Evolutionary conservation across 257 asterid species (phyloP).

Genomic region (Rauvolfia tetraphylla): DNA sequence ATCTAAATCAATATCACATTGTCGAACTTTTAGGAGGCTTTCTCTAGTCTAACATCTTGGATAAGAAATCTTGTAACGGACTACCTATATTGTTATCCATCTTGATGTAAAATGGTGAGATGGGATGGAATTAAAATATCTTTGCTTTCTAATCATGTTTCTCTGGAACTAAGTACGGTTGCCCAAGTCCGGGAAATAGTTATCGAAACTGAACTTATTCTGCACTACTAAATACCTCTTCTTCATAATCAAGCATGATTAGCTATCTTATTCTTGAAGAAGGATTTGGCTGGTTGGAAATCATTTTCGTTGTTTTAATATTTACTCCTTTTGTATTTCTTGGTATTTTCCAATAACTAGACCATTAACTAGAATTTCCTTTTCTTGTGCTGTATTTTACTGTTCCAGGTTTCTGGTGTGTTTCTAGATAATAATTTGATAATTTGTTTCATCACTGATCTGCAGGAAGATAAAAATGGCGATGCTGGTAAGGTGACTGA

Average conservation of each 20-base stretch:
- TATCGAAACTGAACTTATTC: too few relatives aligned
- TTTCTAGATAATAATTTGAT: not conserved
- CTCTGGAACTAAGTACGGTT: too few relatives aligned
- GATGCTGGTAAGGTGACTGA: constrained; percentile 7
- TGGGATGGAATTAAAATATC: not conserved
- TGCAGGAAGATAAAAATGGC: constrained; percentile 31
- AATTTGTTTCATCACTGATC: not conserved
- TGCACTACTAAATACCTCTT: too few relatives aligned
- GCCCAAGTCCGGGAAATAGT: too few relatives aligned
- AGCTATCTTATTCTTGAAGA: not conserved
- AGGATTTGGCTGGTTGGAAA: not conserved
- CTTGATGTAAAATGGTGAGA: not conserved
- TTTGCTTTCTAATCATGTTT: too few relatives aligned
- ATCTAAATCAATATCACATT: too few relatives aligned
- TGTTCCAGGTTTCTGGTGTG: not conserved
- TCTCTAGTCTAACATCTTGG: too few relatives aligned
- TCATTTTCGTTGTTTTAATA: not conserved
- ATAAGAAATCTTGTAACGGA: too few relatives aligned
- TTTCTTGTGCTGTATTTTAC: not conserved
- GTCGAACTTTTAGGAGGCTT: too few relatives aligned
- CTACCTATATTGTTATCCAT: too few relatives aligned
- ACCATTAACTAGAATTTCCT: not conserved
- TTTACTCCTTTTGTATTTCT: not conserved
- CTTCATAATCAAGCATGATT: too few relatives aligned
- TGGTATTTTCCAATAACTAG: not conserved